phyloP scores from a whole-genome alignment of 352 stramenopile genomes.

The Phytophthora podocarpi region DNA sequence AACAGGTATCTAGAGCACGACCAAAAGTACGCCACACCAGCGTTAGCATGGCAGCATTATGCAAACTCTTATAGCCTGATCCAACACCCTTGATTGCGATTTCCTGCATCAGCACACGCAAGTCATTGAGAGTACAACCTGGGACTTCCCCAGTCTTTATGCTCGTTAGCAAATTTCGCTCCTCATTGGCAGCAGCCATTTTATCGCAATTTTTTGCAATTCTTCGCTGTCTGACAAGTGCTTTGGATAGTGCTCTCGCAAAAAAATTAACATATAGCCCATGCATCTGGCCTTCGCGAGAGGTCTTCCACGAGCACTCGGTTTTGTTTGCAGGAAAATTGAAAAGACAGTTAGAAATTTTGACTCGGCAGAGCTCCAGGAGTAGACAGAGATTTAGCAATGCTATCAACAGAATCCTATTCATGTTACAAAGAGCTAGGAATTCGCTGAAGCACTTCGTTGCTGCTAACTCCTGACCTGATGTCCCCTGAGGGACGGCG shows the following conservation, averaged over 20 bases:
- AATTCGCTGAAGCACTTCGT: not conserved
- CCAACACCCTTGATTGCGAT: not conserved
- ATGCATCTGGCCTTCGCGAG: too few relatives aligned
- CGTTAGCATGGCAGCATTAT: too few relatives aligned
- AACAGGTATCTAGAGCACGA: too few relatives aligned
- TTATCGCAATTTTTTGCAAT: slow-evolving; percentile 27
- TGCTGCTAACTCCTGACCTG: too few relatives aligned
- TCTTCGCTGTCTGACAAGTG: too few relatives aligned
- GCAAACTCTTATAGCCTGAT: not conserved
- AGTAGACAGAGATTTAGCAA: not conserved
- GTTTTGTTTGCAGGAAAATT: too few relatives aligned
- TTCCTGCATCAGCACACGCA: not conserved
- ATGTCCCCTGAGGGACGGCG: too few relatives aligned
- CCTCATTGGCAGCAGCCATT: slow-evolving; percentile 28
- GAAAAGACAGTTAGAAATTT: too few relatives aligned
- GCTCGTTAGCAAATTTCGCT: slow-evolving; percentile 17
- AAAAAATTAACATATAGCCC: too few relatives aligned
- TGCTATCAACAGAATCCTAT: not conserved
- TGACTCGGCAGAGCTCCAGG: not conserved
- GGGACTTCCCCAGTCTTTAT: slow-evolving; percentile 20
- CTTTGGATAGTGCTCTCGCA: too few relatives aligned
- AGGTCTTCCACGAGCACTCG: too few relatives aligned
- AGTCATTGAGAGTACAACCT: slow-evolving; percentile 12
- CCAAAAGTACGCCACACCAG: not conserved
- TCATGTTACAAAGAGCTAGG: too few relatives aligned